A percentile compares a stretch with the other conserved stretches of the same genome.
These are phyloP conservation scores for Globisporangium mamillatum DNA, from an alignment of 352 stramenopile species.

Conservation along the genomic window DNA sequence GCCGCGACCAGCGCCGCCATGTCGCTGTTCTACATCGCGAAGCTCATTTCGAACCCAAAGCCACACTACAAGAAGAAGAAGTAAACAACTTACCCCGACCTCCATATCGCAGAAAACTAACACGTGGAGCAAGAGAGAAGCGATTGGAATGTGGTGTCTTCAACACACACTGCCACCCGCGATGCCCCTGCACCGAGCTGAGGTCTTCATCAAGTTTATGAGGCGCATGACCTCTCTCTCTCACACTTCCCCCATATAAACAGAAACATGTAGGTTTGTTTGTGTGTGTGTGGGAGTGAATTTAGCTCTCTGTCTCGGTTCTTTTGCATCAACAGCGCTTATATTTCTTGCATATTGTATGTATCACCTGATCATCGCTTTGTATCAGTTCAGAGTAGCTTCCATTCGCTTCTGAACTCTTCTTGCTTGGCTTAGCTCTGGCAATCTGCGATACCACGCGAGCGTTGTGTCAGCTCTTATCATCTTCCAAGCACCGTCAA, in stretches of 20 bases:
- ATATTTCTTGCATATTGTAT: not conserved
- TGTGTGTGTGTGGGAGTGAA: not conserved
- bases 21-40: slow-evolving; percentile 79
- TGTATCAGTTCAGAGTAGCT: not conserved
- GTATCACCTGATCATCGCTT: not conserved
- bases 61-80: slow-evolving; percentile 81
- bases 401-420: not conserved
- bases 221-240: not conserved
- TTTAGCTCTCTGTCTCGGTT: not conserved
- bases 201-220: not conserved
- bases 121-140: not conserved
- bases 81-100: slow-evolving; percentile 14
- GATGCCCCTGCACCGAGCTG: not conserved
- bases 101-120: not conserved
- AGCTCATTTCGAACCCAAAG: slow-evolving; percentile 65
- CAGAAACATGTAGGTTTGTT: slow-evolving; percentile 7
- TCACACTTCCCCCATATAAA: slow-evolving; percentile 5
- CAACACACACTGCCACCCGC: not conserved
- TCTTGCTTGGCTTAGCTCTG: not conserved
- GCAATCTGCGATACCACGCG: not conserved
- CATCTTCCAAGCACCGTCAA: not conserved
- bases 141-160: not conserved
- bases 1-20: slow-evolving; percentile 64
- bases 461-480: not conserved
- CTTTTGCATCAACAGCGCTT: not conserved